Conservation (phyloP, 768 basidiomycete genomes). For the Panus rudis region DNA sequence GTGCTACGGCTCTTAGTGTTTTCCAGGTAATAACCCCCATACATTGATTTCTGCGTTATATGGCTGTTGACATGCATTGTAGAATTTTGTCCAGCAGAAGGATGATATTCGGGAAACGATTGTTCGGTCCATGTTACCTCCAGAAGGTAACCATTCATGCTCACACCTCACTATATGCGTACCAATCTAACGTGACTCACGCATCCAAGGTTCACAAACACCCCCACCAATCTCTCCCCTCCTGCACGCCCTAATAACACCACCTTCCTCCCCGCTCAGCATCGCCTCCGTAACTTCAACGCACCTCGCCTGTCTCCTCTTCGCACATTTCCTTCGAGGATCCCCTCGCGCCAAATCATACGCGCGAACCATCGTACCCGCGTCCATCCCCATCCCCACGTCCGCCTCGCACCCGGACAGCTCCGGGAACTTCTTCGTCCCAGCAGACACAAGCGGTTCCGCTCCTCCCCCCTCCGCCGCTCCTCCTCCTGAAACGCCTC, state of each 20-base stretch:
- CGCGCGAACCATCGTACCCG: conserved; percentile 60
- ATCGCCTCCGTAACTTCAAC: conserved; percentile 51
- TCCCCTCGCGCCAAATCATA: conserved; percentile 57
- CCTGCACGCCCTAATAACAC: conserved; percentile 56
- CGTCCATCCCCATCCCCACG: conserved; percentile 19
- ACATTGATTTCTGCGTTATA: not conserved
- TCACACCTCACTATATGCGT: not conserved
- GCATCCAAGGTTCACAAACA: conserved; percentile 22
- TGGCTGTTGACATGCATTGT: conserved; percentile 6
- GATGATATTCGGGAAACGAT: conserved; percentile 67
- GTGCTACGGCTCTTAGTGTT: conserved; percentile 69
- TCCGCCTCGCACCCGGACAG: conserved; percentile 23
- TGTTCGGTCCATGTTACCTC: conserved; percentile 65
- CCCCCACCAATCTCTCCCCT: conserved; percentile 55
- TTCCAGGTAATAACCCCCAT: conserved; percentile 62
- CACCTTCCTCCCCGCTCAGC: conserved; percentile 57
- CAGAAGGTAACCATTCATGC: conserved; percentile 35
- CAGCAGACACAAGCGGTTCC: conserved; percentile 65
- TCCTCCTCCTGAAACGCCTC: conserved; percentile 26
- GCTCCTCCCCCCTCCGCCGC: conserved; percentile 25
- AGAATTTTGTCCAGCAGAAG: conserved; percentile 73
- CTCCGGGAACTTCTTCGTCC: conserved; percentile 59
- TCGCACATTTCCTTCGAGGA: conserved; percentile 69
- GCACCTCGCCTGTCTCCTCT: conserved; percentile 71
- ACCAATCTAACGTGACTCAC: too few relatives aligned